Percentiles rank a stretch among this genome's conserved stretches.
phyloP scores from a whole-genome alignment of 768 basidiomycete species.

The Suillus brevipes region DNA sequence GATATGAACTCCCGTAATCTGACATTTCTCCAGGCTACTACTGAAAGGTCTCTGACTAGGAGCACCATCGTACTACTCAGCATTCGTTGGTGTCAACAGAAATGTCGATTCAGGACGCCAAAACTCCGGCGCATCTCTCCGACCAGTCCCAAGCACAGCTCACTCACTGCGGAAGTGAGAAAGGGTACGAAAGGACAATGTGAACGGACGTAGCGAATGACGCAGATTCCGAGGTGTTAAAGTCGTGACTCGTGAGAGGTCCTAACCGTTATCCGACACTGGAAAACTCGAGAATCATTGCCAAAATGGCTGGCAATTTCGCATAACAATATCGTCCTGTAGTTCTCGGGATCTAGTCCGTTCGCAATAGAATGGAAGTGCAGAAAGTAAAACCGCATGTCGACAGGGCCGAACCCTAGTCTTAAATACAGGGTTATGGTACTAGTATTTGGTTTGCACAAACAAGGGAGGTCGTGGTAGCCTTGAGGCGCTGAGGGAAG shows the following conservation, averaged over 20 bases:
- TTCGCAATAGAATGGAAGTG: too few species aligned
- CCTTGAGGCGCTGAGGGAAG: slow-evolving; percentile 30
- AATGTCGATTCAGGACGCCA: not conserved
- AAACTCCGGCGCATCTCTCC: not conserved
- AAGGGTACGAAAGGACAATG: too few species aligned
- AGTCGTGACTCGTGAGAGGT: too few species aligned
- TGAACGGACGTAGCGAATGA: too few species aligned
- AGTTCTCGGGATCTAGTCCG: too few species aligned
- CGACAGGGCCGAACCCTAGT: not conserved
- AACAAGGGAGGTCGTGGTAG: slow-evolving; percentile 24
- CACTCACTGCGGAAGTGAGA: not conserved
- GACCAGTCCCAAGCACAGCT: not conserved
- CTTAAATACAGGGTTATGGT: not conserved
- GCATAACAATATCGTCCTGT: too few species aligned
- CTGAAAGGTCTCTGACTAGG: not conserved
- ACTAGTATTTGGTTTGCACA: slow-evolving; percentile 31
- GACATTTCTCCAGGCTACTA: not conserved
- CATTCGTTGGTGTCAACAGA: not conserved
- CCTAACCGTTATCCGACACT: too few species aligned
- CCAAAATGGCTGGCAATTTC: too few species aligned
- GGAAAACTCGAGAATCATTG: too few species aligned
- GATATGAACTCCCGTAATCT: not conserved
- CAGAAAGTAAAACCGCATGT: too few species aligned
- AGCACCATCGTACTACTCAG: not conserved
- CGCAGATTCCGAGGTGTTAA: too few species aligned